phyloP scores from a whole-genome alignment of 2,329 filamentous ascomycete species.

The Alternaria sp. region DNA sequence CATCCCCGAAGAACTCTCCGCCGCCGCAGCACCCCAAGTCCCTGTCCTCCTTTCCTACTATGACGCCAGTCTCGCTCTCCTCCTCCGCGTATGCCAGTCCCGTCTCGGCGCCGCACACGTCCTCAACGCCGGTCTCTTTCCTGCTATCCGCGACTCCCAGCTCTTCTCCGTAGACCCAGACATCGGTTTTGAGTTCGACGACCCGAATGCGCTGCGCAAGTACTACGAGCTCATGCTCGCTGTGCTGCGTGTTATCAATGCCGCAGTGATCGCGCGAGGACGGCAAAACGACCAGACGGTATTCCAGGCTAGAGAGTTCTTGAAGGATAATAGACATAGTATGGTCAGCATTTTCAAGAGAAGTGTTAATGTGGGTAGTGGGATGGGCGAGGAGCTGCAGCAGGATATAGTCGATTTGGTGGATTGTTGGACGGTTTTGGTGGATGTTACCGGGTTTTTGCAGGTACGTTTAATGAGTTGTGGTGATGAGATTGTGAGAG shows the following conservation, averaged over 20 bases:
- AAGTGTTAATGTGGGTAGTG: conserved; percentile 74
- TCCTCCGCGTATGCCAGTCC: conserved; percentile 84
- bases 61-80: conserved; percentile 78
- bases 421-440: conserved; percentile 82
- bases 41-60: conserved; percentile 64
- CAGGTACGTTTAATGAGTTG: too few relatives aligned
- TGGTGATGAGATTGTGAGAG: too few relatives aligned
- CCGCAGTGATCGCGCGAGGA: conserved; percentile 80
- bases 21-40: conserved; percentile 55
- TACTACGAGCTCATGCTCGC: conserved; percentile 86
- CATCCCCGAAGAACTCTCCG: conserved; percentile 70
- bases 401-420: conserved; percentile 77
- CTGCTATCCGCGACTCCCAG: conserved; percentile 78
- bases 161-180: conserved; percentile 92
- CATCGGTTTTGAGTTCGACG: conserved; percentile 77
- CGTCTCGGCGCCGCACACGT: conserved; percentile 83
- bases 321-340: conserved; percentile 80
- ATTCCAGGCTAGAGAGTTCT: conserved; percentile 77
- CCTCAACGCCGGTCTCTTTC: conserved; percentile 88
- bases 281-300: conserved; percentile 76
- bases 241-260: conserved; percentile 80
- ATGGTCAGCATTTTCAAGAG: conserved; percentile 91
- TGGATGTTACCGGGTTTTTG: conserved; percentile 81
- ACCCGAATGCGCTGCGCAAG: conserved; percentile 72
- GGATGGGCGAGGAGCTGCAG: conserved; percentile 61